Evolutionary conservation across 768 basidiomycete species (phyloP).

Genomic region (Mycena capillaripes): DNA sequence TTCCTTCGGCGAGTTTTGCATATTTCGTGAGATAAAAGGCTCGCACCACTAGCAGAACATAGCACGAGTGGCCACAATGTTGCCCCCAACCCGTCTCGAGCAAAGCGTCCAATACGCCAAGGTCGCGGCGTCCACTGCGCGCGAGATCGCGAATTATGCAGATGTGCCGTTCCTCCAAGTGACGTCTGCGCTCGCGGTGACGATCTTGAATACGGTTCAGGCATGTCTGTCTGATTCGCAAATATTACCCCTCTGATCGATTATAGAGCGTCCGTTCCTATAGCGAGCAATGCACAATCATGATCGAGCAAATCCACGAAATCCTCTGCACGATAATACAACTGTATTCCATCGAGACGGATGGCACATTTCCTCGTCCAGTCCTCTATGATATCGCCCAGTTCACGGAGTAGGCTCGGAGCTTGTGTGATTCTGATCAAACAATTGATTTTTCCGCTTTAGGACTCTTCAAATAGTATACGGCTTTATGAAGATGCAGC

Average conservation of each 20-base stretch:
- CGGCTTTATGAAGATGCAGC: neutral
- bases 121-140: neutral
- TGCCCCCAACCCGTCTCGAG: neutral
- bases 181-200: neutral
- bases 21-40: too few relatives aligned
- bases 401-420: neutral
- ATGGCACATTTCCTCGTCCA: neutral
- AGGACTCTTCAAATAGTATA: constrained; percentile 4
- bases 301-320: neutral
- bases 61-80: neutral
- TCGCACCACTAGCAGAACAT: too few relatives aligned
- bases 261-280: neutral
- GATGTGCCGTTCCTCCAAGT: constrained; percentile 2
- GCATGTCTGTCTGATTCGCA: neutral
- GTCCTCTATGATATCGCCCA: neutral
- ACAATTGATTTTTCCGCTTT: neutral
- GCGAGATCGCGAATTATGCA: neutral
- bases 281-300: neutral
- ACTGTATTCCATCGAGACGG: neutral
- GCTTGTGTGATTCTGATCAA: neutral
- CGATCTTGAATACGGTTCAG: neutral
- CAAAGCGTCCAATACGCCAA: constrained; percentile 1
- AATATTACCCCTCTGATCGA: neutral
- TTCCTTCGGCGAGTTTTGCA: too few relatives aligned
- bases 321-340: neutral